A percentile compares a stretch with the other conserved stretches of the same genome.
These are phyloP conservation scores for Ammopiptanthus mongolicus DNA, from an alignment of 306 rosid genomes.

Conservation along the genomic window DNA sequence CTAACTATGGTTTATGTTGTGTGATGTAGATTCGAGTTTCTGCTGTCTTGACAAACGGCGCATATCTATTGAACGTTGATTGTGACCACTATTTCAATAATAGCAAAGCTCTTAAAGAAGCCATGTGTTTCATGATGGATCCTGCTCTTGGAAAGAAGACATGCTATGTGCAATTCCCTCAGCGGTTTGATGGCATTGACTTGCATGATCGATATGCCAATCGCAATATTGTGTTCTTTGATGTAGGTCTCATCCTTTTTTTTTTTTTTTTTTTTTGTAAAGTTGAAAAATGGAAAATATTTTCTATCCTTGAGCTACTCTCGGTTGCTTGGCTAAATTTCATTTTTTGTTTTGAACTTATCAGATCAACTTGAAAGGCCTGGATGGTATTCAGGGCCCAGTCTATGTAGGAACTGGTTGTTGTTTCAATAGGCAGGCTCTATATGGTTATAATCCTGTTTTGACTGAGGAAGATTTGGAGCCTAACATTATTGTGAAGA, in stretches of 20 bases:
- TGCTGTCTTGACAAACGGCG: constrained; percentile 96
- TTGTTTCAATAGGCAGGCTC: constrained; percentile 97
- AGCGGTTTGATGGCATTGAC: constrained; percentile 98
- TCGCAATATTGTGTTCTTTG: constrained; percentile 96
- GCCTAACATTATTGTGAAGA: constrained; percentile 86
- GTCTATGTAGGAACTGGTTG: constrained; percentile 99
- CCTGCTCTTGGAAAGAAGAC: constrained; percentile 88
- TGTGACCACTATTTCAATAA: constrained; percentile 99
- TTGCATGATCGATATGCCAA: constrained; percentile 98
- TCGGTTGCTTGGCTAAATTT: constrained; percentile 5
- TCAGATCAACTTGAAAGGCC: constrained; percentile 97
- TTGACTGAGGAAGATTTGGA: constrained; percentile 88
- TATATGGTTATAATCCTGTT: constrained; percentile 93
- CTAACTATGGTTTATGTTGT: constrained; percentile 29
- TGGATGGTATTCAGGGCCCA: constrained; percentile 97
- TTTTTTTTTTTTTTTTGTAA: background rate
- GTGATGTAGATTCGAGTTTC: constrained; percentile 89
- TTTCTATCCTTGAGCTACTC: constrained; percentile 6
- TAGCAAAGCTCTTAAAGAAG: constrained; percentile 97
- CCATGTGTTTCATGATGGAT: constrained; percentile 99
- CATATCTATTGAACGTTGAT: constrained; percentile 91
- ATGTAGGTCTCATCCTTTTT: constrained; percentile 48
- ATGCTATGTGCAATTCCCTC: constrained; percentile 98
- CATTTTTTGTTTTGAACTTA: background rate
- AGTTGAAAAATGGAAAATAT: background rate